Evolutionary conservation across 2,329 filamentous ascomycete genomes (phyloP).

Genomic region (Xylariaceae sp.): DNA sequence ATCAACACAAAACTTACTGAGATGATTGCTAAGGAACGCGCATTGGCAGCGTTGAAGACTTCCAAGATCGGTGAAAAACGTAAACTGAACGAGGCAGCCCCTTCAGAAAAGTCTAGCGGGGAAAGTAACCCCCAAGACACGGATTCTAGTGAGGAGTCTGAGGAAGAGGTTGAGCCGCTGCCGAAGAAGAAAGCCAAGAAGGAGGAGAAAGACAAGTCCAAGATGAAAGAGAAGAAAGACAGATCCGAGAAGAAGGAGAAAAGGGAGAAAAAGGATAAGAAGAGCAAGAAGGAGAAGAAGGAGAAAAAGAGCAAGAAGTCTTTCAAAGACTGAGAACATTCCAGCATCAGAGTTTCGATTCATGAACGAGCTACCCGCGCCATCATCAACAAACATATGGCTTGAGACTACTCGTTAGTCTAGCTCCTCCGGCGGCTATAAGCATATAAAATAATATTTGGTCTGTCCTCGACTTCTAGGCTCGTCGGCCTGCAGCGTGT

Average conservation of each 20-base stretch:
- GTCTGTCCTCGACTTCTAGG: background rate
- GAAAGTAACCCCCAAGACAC: constrained; percentile 30
- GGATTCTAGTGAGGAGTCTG: constrained; percentile 18
- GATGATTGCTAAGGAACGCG: constrained; percentile 63
- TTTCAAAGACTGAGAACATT: constrained; percentile 21
- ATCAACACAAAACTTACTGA: constrained; percentile 60
- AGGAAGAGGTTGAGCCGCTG: constrained; percentile 47
- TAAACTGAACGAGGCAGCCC: constrained; percentile 35
- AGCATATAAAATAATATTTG: background rate
- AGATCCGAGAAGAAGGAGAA: constrained; percentile 44
- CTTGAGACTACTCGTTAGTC: too few relatives aligned
- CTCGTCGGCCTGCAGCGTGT: background rate
- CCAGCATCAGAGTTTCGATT: background rate
- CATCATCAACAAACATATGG: too few relatives aligned
- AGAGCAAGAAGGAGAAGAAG: constrained; percentile 37
- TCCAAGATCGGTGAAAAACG: constrained; percentile 46
- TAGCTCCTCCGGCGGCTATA: too few relatives aligned
- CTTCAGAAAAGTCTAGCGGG: constrained; percentile 32
- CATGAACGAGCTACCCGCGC: background rate
- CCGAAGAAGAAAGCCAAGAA: constrained; percentile 51
- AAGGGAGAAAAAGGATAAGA: constrained; percentile 23
- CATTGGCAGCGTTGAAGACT: constrained; percentile 57
- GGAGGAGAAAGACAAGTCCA: constrained; percentile 46
- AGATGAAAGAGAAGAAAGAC: constrained; percentile 44
- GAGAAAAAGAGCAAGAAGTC: constrained; percentile 46